Evolutionary conservation across 768 basidiomycete species (phyloP).

Genomic region (Leccinellum rugosiceps): DNA sequence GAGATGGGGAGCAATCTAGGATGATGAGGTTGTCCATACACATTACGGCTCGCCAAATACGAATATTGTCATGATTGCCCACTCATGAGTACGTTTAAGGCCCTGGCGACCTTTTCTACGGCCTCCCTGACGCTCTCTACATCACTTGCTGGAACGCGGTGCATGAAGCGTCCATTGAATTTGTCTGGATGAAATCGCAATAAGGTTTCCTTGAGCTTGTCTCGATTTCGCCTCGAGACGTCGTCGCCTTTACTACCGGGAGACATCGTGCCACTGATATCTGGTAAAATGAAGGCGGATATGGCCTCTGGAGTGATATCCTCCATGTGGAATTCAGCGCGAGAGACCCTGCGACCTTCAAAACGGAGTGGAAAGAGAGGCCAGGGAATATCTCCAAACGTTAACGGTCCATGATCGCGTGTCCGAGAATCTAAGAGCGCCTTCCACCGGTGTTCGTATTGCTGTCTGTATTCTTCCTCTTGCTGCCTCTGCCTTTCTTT

Average conservation of each 20-base stretch:
- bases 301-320: slow-evolving; percentile 57
- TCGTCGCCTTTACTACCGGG: slow-evolving; percentile 19
- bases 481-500: slow-evolving; percentile 44
- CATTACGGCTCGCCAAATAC: not conserved
- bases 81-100: slow-evolving; percentile 55
- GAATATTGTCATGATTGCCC: slow-evolving; percentile 10
- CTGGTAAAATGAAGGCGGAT: slow-evolving; percentile 52
- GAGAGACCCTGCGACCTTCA: slow-evolving; percentile 15
- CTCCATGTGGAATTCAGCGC: slow-evolving; percentile 33
- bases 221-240: slow-evolving; percentile 47
- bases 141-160: slow-evolving; percentile 45
- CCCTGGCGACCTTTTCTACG: slow-evolving; percentile 61
- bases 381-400: slow-evolving; percentile 71
- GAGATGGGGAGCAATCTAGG: not conserved
- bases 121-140: slow-evolving; percentile 51
- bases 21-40: not conserved
- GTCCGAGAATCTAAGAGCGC: slow-evolving; percentile 36
- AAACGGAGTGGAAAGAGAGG: slow-evolving; percentile 44
- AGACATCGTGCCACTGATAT: not conserved
- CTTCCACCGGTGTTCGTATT: slow-evolving; percentile 61
- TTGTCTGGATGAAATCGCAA: slow-evolving; percentile 81
- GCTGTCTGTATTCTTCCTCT: slow-evolving; percentile 44
- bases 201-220: slow-evolving; percentile 63
- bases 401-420: slow-evolving; percentile 31
- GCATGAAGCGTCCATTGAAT: slow-evolving; percentile 72